Evolutionary conservation across 768 basidiomycete species (phyloP).

Genomic region (Leccinum subtestaceum): DNA sequence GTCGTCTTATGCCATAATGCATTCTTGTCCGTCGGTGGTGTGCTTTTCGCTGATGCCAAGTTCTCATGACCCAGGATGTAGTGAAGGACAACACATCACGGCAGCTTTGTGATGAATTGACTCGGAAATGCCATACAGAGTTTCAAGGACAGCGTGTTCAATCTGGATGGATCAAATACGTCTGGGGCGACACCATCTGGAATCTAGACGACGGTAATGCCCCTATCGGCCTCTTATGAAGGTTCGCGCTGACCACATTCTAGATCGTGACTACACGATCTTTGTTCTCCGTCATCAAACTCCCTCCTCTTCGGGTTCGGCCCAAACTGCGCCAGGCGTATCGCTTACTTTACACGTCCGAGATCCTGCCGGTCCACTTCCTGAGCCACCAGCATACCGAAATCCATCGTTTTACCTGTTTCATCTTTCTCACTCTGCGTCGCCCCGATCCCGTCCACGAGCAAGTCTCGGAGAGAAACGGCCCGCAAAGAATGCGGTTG

Average conservation of each 20-base stretch:
- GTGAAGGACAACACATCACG: constrained; percentile 68
- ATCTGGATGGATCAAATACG: constrained; percentile 84
- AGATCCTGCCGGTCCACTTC: constrained; percentile 58
- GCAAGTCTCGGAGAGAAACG: constrained; percentile 42
- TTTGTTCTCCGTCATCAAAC: constrained; percentile 69
- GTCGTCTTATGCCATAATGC: constrained; percentile 70
- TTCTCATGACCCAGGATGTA: constrained; percentile 28
- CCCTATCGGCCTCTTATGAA: neutral
- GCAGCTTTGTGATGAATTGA: constrained; percentile 68
- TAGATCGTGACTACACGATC: constrained; percentile 87
- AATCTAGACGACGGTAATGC: constrained; percentile 82
- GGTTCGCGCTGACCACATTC: neutral
- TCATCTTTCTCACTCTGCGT: constrained; percentile 23
- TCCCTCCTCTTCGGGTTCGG: constrained; percentile 24
- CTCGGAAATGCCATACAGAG: constrained; percentile 56
- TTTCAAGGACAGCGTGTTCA: constrained; percentile 62
- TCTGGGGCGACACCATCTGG: constrained; percentile 76
- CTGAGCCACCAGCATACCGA: constrained; percentile 57
- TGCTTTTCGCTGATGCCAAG: neutral
- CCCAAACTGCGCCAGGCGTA: constrained; percentile 10
- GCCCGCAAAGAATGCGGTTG: constrained; percentile 30
- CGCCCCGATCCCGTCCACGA: constrained; percentile 32
- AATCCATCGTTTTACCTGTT: constrained; percentile 76
- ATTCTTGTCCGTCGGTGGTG: constrained; percentile 55
- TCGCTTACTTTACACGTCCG: constrained; percentile 54